Evolutionary conservation across 495 filamentous ascomycete genomes (phyloP).

Genomic region (Friedmanniomyces simplex): DNA sequence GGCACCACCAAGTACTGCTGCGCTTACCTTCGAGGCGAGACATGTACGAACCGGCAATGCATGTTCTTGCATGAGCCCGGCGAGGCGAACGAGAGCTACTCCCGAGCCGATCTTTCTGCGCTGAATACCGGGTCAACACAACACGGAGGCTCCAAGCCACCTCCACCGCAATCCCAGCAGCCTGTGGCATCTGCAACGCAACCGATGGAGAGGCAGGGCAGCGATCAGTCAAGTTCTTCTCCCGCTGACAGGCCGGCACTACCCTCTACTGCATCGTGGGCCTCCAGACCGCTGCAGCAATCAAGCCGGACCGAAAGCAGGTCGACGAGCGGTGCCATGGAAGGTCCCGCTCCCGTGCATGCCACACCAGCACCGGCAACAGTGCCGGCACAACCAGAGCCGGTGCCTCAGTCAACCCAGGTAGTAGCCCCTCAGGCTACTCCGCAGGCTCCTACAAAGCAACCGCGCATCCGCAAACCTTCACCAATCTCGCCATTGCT

Average conservation of each 20-base stretch:
- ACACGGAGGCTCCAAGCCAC: constrained; percentile 29
- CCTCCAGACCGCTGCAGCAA: constrained; percentile 60
- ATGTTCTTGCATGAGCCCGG: constrained; percentile 97
- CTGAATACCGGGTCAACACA: constrained; percentile 82
- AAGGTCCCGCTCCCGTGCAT: constrained; percentile 65
- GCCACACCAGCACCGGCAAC: constrained; percentile 30
- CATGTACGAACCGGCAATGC: constrained; percentile 85
- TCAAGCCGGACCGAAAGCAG: constrained; percentile 64
- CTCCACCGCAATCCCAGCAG: constrained; percentile 40
- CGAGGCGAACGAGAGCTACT: constrained; percentile 94
- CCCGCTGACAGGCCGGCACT: constrained; percentile 67
- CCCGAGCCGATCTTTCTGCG: constrained; percentile 88
- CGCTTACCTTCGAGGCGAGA: constrained; percentile 85
- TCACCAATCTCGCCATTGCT: constrained; percentile 1
- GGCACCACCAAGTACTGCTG: constrained; percentile 99
- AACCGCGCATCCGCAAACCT: constrained; percentile 1
- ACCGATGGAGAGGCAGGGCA: constrained; percentile 60
- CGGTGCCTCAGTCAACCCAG: background rate
- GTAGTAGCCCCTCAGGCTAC: background rate
- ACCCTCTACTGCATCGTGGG: constrained; percentile 90
- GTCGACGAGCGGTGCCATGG: constrained; percentile 63
- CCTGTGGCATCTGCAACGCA: constrained; percentile 48
- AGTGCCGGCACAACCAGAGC: background rate
- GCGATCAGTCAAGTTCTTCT: constrained; percentile 58
- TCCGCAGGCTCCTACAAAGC: background rate